Conservation (phyloP, 1,139 yeast species). For the Pichia inconspicua region DNA sequence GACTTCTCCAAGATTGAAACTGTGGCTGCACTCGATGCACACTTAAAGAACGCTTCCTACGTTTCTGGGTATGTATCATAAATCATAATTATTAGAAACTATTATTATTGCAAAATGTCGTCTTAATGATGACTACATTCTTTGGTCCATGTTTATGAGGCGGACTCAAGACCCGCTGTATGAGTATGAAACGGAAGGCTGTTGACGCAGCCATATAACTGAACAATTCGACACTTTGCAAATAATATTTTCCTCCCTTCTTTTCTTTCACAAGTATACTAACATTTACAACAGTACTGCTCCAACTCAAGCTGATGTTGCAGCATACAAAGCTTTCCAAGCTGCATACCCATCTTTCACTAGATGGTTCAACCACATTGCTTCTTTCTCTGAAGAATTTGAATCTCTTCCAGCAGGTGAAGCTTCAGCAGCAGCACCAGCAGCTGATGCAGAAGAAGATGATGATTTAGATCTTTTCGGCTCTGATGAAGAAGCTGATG, state of each 20-base stretch:
- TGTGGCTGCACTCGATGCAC: slow-evolving; percentile 75
- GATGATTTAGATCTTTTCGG: slow-evolving; percentile 95
- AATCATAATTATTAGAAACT: not conserved
- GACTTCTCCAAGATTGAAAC: slow-evolving; percentile 65
- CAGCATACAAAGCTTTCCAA: slow-evolving; percentile 93
- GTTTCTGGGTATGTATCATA: slow-evolving; percentile 72
- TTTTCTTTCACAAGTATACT: not conserved
- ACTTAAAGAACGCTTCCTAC: slow-evolving; percentile 89
- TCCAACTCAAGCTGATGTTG: slow-evolving; percentile 93
- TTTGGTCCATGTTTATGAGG: slow-evolving; percentile 96
- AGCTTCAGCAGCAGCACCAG: slow-evolving; percentile 50
- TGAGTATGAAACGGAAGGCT: slow-evolving; percentile 56
- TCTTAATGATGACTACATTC: slow-evolving; percentile 57
- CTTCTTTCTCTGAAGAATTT: slow-evolving; percentile 83
- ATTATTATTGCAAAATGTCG: not conserved
- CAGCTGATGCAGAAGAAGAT: slow-evolving; percentile 65
- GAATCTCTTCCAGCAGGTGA: slow-evolving; percentile 77
- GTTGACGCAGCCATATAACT: slow-evolving; percentile 17
- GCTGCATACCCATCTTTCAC: slow-evolving; percentile 86
- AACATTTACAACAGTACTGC: slow-evolving; percentile 42
- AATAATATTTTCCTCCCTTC: slow-evolving; percentile 1
- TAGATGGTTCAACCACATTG: slow-evolving; percentile 98
- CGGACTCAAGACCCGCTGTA: slow-evolving; percentile 88
- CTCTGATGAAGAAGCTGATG: slow-evolving; percentile 89
- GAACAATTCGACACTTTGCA: slow-evolving; percentile 1